Evolutionary conservation across 2,329 filamentous ascomycete genomes (phyloP).

Genomic region (Coniochaeta hoffmannii): DNA sequence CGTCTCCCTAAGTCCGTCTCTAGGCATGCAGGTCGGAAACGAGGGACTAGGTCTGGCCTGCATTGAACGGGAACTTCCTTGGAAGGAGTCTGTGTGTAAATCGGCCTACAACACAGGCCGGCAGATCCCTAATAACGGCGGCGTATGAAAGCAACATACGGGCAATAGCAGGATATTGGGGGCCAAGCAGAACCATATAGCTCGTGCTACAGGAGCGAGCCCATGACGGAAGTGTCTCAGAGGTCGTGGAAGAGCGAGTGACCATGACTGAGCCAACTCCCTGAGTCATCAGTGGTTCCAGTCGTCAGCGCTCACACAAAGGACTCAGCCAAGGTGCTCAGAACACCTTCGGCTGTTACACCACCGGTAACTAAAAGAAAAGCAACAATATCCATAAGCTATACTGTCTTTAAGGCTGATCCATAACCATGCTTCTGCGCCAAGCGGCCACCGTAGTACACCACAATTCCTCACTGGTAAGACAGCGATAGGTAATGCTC

Average conservation of each 20-base stretch:
- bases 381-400: not conserved
- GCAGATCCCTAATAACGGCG: too few relatives aligned
- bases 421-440: not conserved
- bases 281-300: not conserved
- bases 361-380: not conserved
- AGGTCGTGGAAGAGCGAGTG: not conserved
- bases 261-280: not conserved
- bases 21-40: not conserved
- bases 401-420: not conserved
- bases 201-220: not conserved
- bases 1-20: not conserved
- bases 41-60: not conserved
- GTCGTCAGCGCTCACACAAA: not conserved
- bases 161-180: not conserved
- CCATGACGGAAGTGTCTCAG: not conserved
- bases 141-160: too few relatives aligned
- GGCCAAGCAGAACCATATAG: not conserved
- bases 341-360: not conserved
- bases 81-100: not conserved
- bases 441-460: not conserved
- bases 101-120: not conserved
- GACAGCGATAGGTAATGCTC: not conserved
- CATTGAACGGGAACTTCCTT: not conserved
- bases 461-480: not conserved
- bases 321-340: not conserved